Percentiles rank a stretch among this genome's conserved stretches.
Evolutionary conservation across 805 yeast species (phyloP).

Genomic region (Metschnikowia reukaufii): DNA sequence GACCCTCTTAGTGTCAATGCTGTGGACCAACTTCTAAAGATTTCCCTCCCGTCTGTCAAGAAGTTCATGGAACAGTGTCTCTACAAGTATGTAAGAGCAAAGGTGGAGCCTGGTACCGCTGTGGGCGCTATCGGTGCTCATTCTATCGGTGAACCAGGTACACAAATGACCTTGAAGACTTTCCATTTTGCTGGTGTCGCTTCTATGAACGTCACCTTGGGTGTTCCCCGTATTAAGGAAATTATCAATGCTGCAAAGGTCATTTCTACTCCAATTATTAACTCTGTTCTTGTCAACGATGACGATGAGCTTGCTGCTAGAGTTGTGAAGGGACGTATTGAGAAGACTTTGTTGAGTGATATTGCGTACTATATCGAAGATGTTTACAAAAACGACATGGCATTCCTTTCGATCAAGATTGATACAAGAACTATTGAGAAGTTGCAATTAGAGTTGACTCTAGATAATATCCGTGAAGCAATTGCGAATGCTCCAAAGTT

Average conservation of each 20-base stretch:
- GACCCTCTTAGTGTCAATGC: constrained; percentile 34
- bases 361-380: constrained; percentile 90
- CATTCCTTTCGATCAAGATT: constrained; percentile 76
- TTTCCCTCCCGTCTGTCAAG: constrained; percentile 58
- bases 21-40: constrained; percentile 64
- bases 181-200: constrained; percentile 99
- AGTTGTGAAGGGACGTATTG: constrained; percentile 96
- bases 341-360: constrained; percentile 84
- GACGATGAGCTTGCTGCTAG: constrained; percentile 97
- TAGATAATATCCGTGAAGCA: constrained; percentile 85
- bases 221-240: constrained; percentile 97
- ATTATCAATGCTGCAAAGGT: constrained; percentile 95
- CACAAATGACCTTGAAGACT: constrained; percentile 96
- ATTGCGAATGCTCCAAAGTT: constrained; percentile 83
- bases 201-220: constrained; percentile 91
- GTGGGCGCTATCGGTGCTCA: constrained; percentile 99
- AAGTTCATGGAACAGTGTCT: constrained; percentile 76
- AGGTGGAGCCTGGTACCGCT: constrained; percentile 98
- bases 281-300: constrained; percentile 89
- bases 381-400: constrained; percentile 78
- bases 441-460: constrained; percentile 82
- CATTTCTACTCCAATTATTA: constrained; percentile 94
- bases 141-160: constrained; percentile 97
- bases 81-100: constrained; percentile 79
- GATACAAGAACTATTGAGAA: constrained; percentile 84